Evolutionary conservation across 2,329 filamentous ascomycete species (phyloP), one percentile per base, ranked within the genome.

Genomic region (Bipolaris sorokiniana): DNA sequence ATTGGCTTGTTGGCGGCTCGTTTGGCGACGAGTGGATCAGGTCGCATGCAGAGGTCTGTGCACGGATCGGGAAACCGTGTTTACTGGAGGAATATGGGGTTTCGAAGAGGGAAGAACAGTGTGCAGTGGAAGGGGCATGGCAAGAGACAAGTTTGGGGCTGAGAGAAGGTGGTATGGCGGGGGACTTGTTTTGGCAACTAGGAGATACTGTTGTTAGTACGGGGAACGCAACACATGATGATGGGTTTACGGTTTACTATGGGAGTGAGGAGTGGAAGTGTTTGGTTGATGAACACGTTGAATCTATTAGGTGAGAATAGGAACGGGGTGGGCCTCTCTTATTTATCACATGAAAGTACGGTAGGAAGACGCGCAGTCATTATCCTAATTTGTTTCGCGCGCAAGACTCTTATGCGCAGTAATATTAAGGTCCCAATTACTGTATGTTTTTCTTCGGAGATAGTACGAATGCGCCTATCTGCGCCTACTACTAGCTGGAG

Each of bases 1-100:
- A 72, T 54, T 84, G 81, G 70, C 60, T 66, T 23, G 61, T 65
- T 3, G 51, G 41, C 26, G 69, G 70, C 53, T 52, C 64, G 10
- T 73, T 78, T 74, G 83, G 81, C 11, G 78, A 76, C 45, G 69
- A 71, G 7, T 84, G 82, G 82, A 78, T 83, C 52, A 66, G 69
- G 10, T 71, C 79, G 7, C 82, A 85, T 61, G 80, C 74, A 33
- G 69, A 65, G 16, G 67, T 75, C 36, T 79, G 78, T 40, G 55
- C 65, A 49, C 54, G 70, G 23, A 61, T 73, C n/a, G 74, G 73
- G 33, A 81, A 80, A 58, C 76, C 77, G 2, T 71, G 75, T 48
- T 54, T 79, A 16, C 67, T 78, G 16, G 77, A 79, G 52, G 76
- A 79, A 56, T 79, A 78, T 48, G 76, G 76, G 9, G 64, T 71